phyloP scores from a whole-genome alignment of 495 filamentous ascomycete species.

The Xylaria acuta region DNA sequence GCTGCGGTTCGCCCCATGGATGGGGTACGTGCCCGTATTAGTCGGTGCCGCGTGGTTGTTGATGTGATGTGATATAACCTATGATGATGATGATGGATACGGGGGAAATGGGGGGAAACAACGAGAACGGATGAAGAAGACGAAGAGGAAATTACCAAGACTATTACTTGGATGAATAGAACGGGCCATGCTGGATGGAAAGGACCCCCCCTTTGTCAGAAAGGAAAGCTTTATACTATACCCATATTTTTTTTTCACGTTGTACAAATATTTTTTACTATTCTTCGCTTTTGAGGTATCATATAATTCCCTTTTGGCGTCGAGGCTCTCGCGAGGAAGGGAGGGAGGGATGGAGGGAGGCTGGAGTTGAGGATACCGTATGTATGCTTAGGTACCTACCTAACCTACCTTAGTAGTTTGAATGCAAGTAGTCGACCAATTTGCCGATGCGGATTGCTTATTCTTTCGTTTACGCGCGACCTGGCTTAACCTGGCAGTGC shows the following conservation, averaged over 20 bases:
- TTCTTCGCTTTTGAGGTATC: background rate
- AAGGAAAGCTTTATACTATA: constrained; percentile 23
- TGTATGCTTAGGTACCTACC: constrained; percentile 1
- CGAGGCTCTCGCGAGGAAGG: no score
- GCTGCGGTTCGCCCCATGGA: constrained; percentile 27
- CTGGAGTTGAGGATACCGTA: background rate
- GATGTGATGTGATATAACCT: background rate
- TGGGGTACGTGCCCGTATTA: constrained; percentile 47
- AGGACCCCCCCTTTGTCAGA: background rate
- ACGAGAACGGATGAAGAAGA: background rate
- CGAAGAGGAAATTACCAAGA: no score
- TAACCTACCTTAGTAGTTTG: background rate
- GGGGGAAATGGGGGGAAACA: background rate
- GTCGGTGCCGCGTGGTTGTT: constrained; percentile 19
- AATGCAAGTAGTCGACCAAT: background rate
- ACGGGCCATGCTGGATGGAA: background rate
- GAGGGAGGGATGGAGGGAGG: background rate
- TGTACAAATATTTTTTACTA: constrained; percentile 2
- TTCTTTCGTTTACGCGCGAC: background rate
- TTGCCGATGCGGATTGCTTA: background rate
- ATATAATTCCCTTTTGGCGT: constrained; percentile 10
- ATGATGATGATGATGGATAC: background rate
- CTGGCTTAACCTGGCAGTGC: background rate
- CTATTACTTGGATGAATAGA: background rate
- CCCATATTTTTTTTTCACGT: background rate